A percentile compares a stretch with the other conserved stretches of the same genome.
Evolutionary conservation across 2,329 filamentous ascomycete species (phyloP).

Genomic region (Sarocladium brachiariae): DNA sequence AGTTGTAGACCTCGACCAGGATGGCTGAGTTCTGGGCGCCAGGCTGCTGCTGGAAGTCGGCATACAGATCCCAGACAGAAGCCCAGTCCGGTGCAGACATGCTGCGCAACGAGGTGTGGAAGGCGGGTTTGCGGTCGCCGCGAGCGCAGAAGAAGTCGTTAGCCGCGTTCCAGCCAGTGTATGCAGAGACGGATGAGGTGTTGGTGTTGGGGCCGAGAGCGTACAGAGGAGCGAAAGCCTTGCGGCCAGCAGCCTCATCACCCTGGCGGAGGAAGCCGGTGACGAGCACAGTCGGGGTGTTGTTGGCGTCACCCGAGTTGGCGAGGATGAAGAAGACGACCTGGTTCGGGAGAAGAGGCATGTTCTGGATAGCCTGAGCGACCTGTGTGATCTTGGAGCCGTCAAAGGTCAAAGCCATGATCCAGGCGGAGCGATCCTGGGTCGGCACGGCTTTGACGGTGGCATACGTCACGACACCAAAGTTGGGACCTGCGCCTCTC

Average conservation of each 20-base stretch:
- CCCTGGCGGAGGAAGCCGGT: conserved; percentile 20
- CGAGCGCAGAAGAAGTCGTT: conserved; percentile 28
- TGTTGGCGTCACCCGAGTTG: conserved; percentile 8
- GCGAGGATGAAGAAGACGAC: conserved; percentile 25
- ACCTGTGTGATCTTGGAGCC: conserved; percentile 20
- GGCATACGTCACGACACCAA: conserved; percentile 48
- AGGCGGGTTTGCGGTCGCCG: conserved; percentile 32
- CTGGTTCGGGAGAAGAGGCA: conserved; percentile 27
- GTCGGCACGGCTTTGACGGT: conserved; percentile 27
- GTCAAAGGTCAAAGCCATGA: conserved; percentile 23
- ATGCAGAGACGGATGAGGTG: conserved; percentile 22
- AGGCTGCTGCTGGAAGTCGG: conserved; percentile 24
- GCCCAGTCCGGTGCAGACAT: conserved; percentile 31
- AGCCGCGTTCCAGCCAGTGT: conserved; percentile 31
- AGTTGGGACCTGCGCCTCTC: conserved; percentile 49
- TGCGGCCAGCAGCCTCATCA: conserved; percentile 20
- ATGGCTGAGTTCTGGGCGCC: conserved; percentile 24
- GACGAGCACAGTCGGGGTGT: conserved; percentile 20
- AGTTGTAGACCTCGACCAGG: conserved; percentile 25
- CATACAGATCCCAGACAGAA: conserved; percentile 30
- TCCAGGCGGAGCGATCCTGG: conserved; percentile 21
- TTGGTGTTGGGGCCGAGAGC: conserved; percentile 23
- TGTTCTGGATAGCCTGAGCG: conserved; percentile 28
- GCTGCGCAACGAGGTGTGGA: conserved; percentile 23
- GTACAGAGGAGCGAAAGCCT: conserved; percentile 28